Conservation (phyloP, 345 rosid genomes). For the Kernera saxatilis region DNA sequence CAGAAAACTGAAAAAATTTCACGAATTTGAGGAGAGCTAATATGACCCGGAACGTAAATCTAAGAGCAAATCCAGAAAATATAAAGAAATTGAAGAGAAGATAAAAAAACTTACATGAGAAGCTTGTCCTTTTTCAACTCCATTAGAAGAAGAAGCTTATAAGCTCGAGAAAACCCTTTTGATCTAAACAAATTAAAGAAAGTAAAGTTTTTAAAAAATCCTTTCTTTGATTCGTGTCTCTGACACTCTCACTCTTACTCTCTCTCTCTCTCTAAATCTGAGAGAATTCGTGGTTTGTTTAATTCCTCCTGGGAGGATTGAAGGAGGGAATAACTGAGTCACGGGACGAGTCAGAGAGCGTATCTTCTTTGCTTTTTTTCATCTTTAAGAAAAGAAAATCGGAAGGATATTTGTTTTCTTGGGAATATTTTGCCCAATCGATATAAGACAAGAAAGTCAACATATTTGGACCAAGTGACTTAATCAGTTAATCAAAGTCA, state of each 20-base stretch:
- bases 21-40: conserved; percentile 4
- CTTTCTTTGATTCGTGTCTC: not conserved
- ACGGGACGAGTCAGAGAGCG: conserved; percentile 29
- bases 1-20: not conserved
- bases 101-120: conserved; percentile 36
- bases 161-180: conserved; percentile 12
- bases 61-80: not conserved
- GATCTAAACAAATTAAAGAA: not conserved
- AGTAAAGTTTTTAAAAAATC: not conserved
- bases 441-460: conserved; percentile 18
- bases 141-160: conserved; percentile 33
- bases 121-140: conserved; percentile 59
- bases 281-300: not conserved
- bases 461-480: conserved; percentile 10
- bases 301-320: conserved; percentile 13
- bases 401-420: conserved; percentile 17
- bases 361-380: conserved; percentile 1
- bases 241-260: conserved; percentile 13
- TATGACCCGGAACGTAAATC: conserved; percentile 14
- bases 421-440: conserved; percentile 1
- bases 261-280: conserved; percentile 25
- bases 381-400: not conserved
- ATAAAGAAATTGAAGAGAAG: not conserved
- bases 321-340: conserved; percentile 22
- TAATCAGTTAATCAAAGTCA: not conserved